Conservation (phyloP, 2,329 filamentous ascomycete species). For the Gaeumannomyces sp. region DNA sequence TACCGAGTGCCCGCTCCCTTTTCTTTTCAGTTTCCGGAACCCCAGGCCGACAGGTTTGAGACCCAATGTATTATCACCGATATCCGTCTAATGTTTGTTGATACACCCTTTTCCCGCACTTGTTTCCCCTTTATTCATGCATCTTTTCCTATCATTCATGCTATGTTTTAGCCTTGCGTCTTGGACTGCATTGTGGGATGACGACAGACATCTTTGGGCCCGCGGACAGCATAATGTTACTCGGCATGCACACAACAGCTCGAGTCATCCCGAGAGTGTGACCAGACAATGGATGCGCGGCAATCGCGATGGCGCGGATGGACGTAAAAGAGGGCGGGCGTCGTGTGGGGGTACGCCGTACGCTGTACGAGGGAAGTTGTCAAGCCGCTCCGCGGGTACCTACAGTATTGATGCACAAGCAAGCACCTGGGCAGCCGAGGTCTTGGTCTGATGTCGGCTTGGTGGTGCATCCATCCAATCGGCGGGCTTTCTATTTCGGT, state of each 20-base stretch:
- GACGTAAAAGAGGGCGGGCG: too few species aligned
- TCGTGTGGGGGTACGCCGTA: not conserved
- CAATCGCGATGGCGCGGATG: not conserved
- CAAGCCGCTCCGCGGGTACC: not conserved
- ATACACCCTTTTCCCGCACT: not conserved
- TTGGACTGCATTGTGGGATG: too few species aligned
- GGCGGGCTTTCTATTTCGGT: not conserved
- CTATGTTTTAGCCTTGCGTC: too few species aligned
- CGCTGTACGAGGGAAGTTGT: not conserved
- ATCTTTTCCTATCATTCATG: not conserved
- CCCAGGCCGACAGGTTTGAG: not conserved
- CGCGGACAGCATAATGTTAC: too few species aligned
- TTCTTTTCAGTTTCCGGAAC: not conserved
- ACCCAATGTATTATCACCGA: not conserved
- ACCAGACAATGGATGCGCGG: too few species aligned
- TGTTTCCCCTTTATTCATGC: not conserved
- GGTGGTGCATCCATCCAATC: not conserved
- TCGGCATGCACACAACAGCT: too few species aligned
- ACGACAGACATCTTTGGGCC: too few species aligned
- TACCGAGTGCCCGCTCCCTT: not conserved
- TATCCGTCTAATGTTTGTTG: not conserved
- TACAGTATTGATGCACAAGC: not conserved
- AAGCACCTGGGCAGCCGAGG: not conserved
- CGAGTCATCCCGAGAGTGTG: too few species aligned
- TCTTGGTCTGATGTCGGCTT: not conserved